Conservation (phyloP, 2,329 filamentous ascomycete species). For the Arachnomyces sp. region DNA sequence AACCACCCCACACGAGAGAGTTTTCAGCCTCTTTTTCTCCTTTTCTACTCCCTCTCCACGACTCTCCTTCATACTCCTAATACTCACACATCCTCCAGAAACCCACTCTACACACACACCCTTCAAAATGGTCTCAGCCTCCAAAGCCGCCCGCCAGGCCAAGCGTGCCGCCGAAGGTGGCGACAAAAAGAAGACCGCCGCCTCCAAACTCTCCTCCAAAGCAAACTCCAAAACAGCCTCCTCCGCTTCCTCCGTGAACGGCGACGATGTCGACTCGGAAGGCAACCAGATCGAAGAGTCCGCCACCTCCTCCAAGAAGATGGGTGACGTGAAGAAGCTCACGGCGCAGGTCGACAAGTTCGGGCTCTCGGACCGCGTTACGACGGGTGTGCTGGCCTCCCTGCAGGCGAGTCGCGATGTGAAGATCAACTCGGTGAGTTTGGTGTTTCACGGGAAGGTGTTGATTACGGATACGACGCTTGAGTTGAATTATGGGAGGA, state of each 20-base stretch:
- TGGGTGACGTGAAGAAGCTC: slow-evolving; percentile 76
- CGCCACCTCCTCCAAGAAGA: slow-evolving; percentile 62
- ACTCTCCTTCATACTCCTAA: slow-evolving; percentile 16
- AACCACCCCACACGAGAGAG: slow-evolving; percentile 16
- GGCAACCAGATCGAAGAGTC: slow-evolving; percentile 54
- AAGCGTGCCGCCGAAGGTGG: slow-evolving; percentile 60
- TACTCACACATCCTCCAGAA: background rate
- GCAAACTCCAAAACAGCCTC: slow-evolving; percentile 54
- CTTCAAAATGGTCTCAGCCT: slow-evolving; percentile 60
- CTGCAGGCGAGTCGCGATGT: slow-evolving; percentile 80
- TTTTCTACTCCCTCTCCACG: slow-evolving; percentile 24
- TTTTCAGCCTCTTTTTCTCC: slow-evolving; percentile 21
- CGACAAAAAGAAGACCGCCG: slow-evolving; percentile 66
- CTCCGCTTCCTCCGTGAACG: slow-evolving; percentile 58
- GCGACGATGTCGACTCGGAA: slow-evolving; percentile 62
- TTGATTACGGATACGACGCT: slow-evolving; percentile 89
- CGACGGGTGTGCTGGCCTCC: slow-evolving; percentile 89
- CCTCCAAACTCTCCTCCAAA: slow-evolving; percentile 63
- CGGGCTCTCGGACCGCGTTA: slow-evolving; percentile 93
- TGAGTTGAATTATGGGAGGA: slow-evolving; percentile 84
- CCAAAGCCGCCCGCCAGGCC: slow-evolving; percentile 59
- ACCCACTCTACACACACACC: background rate
- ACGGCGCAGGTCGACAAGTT: slow-evolving; percentile 91
- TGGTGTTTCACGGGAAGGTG: slow-evolving; percentile 97
- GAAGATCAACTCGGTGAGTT: slow-evolving; percentile 86